Evolutionary conservation across 2,329 filamentous ascomycete species (phyloP).

Genomic region (Cladosporium sphaerospermum): DNA sequence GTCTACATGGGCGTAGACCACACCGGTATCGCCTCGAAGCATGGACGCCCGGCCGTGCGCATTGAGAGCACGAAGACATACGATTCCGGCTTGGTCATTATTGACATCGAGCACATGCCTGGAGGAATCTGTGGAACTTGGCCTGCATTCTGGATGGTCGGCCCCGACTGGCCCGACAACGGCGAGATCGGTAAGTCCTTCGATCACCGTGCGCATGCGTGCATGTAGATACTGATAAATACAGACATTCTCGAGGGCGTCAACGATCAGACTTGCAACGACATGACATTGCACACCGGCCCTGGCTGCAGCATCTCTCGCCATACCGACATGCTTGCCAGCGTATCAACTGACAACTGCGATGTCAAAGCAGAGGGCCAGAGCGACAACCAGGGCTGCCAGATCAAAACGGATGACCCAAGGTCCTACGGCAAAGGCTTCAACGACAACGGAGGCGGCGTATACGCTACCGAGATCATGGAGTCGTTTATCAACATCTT

Average conservation of each 20-base stretch:
- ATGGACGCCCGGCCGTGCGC: conserved; percentile 65
- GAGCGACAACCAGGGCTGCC: conserved; percentile 26
- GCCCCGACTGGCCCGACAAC: conserved; percentile 35
- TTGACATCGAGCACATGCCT: conserved; percentile 70
- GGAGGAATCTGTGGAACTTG: conserved; percentile 63
- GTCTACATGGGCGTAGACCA: conserved; percentile 32
- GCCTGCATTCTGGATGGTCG: conserved; percentile 33
- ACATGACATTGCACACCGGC: conserved; percentile 32
- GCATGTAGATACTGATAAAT: conserved; percentile 18
- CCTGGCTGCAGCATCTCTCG: conserved; percentile 28
- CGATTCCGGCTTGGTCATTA: conserved; percentile 61
- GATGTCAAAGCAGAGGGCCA: conserved; percentile 36
- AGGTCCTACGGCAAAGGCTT: conserved; percentile 31
- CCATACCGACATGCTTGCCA: conserved; percentile 54
- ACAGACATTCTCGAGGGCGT: conserved; percentile 37
- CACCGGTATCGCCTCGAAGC: conserved; percentile 35
- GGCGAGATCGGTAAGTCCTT: conserved; percentile 28
- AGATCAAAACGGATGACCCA: conserved; percentile 45
- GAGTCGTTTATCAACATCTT: conserved; percentile 27
- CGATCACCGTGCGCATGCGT: neutral
- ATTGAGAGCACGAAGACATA: conserved; percentile 60
- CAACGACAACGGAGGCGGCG: conserved; percentile 40
- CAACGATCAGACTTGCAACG: conserved; percentile 29
- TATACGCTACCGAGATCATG: conserved; percentile 33
- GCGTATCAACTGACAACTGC: conserved; percentile 36